Base-by-base conservation (phyloP, 148 eudicot genomes). In the Vaccinium darrowii region DNA sequence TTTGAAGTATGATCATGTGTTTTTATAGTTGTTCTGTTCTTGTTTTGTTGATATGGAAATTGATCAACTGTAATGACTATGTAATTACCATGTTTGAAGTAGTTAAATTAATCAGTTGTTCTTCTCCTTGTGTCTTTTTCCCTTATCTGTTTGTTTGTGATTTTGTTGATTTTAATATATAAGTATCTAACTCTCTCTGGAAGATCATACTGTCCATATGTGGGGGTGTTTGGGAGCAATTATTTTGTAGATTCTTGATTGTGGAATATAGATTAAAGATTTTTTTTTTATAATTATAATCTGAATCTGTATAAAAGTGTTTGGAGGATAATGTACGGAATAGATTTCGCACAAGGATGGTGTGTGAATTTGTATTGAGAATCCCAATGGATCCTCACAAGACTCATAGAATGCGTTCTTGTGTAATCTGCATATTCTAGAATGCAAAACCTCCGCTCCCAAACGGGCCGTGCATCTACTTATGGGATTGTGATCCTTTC, bases 61-160 rank as follows among this genome's bases (percentile, higher is more conserved):
- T 63, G 11, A 43, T 56, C 19, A 33, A n/a, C 65, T 54, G 16
- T 36, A 33, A 30, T 47, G 1, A 19, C 2, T 76, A 6, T 12
- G 36, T 39, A 79, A 27, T 43, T 43, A 43, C 47, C 47, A 43
- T 83, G 78, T 67, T 80, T 79, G 80, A 76, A 78, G 65, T 65
- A 72, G 18, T 63, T 57, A 50, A 25, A 30, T 23, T 85, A 19
- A 62, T 7, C 8, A 62, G 8, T 30, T 23, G 50, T 69, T 23
- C 16, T 19, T 56, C 2, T 72, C 21, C 62, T 63, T 11, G 50
- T 63, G 14, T 57, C 18, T 4, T 69, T 21, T 63, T 4, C 33
- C 57, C 25, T 7, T 10, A 8, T 9, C 16, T 83, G 51, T 30
- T 63, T 19, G 12, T 81, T 23, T 33, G 15, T 51, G 43, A 25